A percentile compares a stretch with the other conserved stretches of the same genome.
Conservation (phyloP, 495 filamentous ascomycete genomes). For the Aspergillus wentii region DNA sequence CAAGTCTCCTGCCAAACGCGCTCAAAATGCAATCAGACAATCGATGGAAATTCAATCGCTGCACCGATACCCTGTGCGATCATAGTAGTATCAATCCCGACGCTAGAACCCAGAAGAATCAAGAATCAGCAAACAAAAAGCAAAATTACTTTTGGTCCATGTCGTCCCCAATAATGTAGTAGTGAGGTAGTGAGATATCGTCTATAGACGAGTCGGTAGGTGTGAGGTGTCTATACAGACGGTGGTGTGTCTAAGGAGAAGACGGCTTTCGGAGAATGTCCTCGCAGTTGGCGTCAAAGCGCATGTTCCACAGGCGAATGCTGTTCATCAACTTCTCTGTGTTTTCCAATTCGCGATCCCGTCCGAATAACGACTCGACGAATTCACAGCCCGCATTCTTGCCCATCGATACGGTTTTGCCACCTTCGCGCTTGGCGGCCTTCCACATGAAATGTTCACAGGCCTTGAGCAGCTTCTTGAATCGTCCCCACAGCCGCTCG, state of each 20-base stretch:
- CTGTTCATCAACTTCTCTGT: conserved; percentile 95
- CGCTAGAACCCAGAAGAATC: not conserved
- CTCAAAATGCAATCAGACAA: conserved; percentile 22
- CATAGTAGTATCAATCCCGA: not conserved
- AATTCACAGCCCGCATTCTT: conserved; percentile 94
- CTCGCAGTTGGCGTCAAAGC: conserved; percentile 96
- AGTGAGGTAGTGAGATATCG: no score
- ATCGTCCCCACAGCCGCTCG: conserved; percentile 78
- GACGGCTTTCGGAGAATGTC: conserved; percentile 63
- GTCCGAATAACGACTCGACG: conserved; percentile 93
- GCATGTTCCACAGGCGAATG: conserved; percentile 88
- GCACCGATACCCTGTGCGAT: not conserved
- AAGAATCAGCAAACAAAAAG: conserved; percentile 1
- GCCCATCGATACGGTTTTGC: conserved; percentile 71
- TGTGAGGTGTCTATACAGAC: no score
- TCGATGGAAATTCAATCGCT: conserved; percentile 7
- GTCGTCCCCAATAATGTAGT: no score
- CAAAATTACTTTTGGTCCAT: conserved; percentile 9
- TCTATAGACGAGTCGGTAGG: no score
- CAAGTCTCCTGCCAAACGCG: conserved; percentile 21
- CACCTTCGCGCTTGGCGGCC: conserved; percentile 60
- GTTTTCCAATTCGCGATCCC: conserved; percentile 83
- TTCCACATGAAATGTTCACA: conserved; percentile 94
- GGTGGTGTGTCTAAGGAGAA: conserved; percentile 22
- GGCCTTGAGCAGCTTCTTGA: conserved; percentile 79